These are phyloP conservation scores for Sorghum bicolor DNA, from an alignment of 176 grass and related monocot species.

Conservation along the genomic window DNA sequence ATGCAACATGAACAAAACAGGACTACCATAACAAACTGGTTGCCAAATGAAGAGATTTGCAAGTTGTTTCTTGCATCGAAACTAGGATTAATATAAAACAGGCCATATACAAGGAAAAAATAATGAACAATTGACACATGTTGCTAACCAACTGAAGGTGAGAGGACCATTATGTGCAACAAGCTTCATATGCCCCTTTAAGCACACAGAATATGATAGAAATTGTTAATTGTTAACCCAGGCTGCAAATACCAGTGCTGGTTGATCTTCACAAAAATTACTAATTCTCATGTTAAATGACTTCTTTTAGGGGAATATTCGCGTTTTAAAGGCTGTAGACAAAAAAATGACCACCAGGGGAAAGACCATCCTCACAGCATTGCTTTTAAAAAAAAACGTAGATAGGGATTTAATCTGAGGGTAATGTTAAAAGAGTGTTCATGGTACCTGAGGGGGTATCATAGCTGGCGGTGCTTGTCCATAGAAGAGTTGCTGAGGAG, in stretches of 20 bases:
- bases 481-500: conserved; percentile 89
- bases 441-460: conserved; percentile 67
- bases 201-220: background rate
- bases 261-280: background rate
- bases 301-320: background rate
- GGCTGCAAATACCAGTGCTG: background rate
- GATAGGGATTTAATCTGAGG: background rate
- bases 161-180: background rate
- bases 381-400: background rate
- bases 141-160: background rate
- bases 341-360: background rate
- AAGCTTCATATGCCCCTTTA: background rate
- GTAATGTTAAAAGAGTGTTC: background rate
- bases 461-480: conserved; percentile 76
- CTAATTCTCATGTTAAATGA: background rate
- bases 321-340: background rate
- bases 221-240: background rate
- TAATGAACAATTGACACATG: background rate
- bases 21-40: background rate
- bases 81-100: background rate
- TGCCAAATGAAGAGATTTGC: background rate
- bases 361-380: background rate
- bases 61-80: background rate
- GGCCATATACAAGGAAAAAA: background rate
- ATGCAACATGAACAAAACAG: background rate